These are phyloP conservation scores for Cairneyella variabilis DNA, from an alignment of 495 filamentous ascomycete genomes.

Conservation along the genomic window DNA sequence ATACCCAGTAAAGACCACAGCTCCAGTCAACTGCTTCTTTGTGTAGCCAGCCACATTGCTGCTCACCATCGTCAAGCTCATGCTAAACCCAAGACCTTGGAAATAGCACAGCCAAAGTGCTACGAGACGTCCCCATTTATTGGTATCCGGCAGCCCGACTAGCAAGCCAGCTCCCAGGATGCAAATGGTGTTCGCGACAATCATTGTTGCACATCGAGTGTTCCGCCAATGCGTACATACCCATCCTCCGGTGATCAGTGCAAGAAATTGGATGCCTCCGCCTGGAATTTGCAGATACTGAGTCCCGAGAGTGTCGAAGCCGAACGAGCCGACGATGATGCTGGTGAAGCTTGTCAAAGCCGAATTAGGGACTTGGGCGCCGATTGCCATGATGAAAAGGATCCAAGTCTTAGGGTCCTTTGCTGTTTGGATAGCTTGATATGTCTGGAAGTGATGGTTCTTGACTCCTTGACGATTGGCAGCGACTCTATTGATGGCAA, in stretches of 20 bases:
- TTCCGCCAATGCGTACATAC: conserved; percentile 36
- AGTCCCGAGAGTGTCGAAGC: conserved; percentile 21
- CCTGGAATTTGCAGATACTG: conserved; percentile 24
- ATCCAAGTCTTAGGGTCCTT: conserved; percentile 61
- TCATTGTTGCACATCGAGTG: conserved; percentile 20
- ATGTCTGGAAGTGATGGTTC: conserved; percentile 50
- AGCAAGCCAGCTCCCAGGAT: conserved; percentile 22
- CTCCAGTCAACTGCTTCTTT: conserved; percentile 23
- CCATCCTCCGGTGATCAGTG: conserved; percentile 52
- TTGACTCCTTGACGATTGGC: conserved; percentile 64
- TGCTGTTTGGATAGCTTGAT: conserved; percentile 46
- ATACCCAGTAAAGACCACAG: conserved; percentile 22
- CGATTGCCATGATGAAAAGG: conserved; percentile 36
- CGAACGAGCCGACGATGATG: conserved; percentile 22
- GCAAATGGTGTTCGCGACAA: conserved; percentile 19
- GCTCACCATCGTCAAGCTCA: conserved; percentile 35
- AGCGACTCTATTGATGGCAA: conserved; percentile 56
- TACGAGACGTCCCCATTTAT: conserved; percentile 32
- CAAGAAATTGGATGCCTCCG: conserved; percentile 48
- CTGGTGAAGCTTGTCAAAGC: conserved; percentile 22
- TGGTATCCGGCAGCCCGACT: conserved; percentile 12
- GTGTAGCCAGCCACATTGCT: conserved; percentile 26
- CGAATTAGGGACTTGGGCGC: conserved; percentile 20
- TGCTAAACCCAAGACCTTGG: conserved; percentile 34
- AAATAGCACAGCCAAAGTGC: conserved; percentile 27